Conservation (phyloP, 441 rosid species). For the Populus tomentosa region DNA sequence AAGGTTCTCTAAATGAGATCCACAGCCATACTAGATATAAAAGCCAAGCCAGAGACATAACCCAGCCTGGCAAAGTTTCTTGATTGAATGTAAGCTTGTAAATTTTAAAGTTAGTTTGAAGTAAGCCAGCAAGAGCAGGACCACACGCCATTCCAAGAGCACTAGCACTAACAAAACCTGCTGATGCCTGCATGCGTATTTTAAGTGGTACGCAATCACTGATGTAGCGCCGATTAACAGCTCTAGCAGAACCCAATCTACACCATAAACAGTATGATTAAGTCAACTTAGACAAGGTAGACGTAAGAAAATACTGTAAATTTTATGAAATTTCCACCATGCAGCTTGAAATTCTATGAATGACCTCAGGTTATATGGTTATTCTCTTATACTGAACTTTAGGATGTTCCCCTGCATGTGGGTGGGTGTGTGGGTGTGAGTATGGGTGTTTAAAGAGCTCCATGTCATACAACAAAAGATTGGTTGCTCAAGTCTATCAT, state of each 20-base stretch:
- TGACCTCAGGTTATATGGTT: background rate
- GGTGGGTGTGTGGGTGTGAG: background rate
- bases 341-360: background rate
- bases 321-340: background rate
- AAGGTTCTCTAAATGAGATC: constrained; percentile 81
- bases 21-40: constrained; percentile 77
- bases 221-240: constrained; percentile 94
- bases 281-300: background rate
- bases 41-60: constrained; percentile 91
- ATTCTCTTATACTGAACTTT: background rate
- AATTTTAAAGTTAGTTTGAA: constrained; percentile 74
- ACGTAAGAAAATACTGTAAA: background rate
- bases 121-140: constrained; percentile 95
- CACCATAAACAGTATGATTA: constrained; percentile 18
- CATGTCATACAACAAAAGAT: background rate
- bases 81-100: constrained; percentile 72
- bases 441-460: background rate
- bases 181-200: constrained; percentile 96
- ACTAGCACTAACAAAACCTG: constrained; percentile 99
- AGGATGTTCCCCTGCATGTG: background rate
- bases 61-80: constrained; percentile 94
- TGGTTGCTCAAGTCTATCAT: background rate
- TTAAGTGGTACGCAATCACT: constrained; percentile 92
- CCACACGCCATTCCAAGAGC: constrained; percentile 99
- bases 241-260: constrained; percentile 99